Percentiles rank a stretch among this genome's conserved stretches.
These are phyloP conservation scores for Bipolaris gigantea DNA, from an alignment of 2,329 filamentous ascomycete genomes.

Conservation along the genomic window DNA sequence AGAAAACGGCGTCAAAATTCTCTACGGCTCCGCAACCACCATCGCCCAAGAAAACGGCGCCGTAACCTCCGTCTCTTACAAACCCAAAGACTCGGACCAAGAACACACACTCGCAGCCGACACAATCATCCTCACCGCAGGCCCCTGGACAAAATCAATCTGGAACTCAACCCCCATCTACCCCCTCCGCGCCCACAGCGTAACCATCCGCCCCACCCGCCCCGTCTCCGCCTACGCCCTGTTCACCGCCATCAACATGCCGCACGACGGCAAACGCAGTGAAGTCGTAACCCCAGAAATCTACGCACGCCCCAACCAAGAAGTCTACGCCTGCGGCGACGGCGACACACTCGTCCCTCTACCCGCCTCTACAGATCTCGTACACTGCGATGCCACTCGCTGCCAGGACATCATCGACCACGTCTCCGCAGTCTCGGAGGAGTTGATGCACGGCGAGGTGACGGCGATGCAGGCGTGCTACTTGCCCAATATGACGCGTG, in stretches of 20 bases:
- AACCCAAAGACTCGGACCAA: constrained; percentile 52
- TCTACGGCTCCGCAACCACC: constrained; percentile 67
- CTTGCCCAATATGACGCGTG: constrained; percentile 69
- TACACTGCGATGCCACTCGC: constrained; percentile 71
- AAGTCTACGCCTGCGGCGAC: constrained; percentile 93
- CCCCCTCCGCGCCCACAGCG: constrained; percentile 64
- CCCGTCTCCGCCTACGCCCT: constrained; percentile 73
- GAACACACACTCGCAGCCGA: constrained; percentile 57
- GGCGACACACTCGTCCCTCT: constrained; percentile 76
- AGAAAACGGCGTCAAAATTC: constrained; percentile 61
- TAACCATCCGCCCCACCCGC: constrained; percentile 60
- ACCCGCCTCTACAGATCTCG: constrained; percentile 73
- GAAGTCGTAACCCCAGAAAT: constrained; percentile 82
- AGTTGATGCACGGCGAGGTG: constrained; percentile 56
- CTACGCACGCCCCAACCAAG: constrained; percentile 83
- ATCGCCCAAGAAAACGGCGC: constrained; percentile 62
- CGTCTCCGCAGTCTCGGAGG: constrained; percentile 61
- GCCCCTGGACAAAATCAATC: constrained; percentile 62
- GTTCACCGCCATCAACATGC: constrained; percentile 84
- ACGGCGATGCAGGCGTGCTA: constrained; percentile 88
- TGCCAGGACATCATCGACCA: constrained; percentile 88
- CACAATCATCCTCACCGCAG: constrained; percentile 62
- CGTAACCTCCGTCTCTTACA: constrained; percentile 67
- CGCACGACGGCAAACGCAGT: constrained; percentile 49
- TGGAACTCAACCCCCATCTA: constrained; percentile 60